Conservation (phyloP, 2,329 filamentous ascomycete species). For the Didymella glomerata region DNA sequence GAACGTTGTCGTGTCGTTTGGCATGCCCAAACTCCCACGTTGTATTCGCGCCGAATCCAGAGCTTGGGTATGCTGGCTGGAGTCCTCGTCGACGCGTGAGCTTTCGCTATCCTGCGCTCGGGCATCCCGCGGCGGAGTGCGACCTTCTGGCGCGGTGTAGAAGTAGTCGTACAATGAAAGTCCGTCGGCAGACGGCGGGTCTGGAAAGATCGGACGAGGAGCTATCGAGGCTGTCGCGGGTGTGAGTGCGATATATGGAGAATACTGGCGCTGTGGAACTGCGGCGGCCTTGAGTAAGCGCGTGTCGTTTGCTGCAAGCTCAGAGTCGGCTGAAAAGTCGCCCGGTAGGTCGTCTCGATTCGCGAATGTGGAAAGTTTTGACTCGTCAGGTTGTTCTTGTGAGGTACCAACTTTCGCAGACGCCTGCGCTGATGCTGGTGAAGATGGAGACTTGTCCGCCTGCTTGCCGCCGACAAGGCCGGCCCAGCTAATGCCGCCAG, state of each 20-base stretch:
- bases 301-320: not conserved
- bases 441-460: not conserved
- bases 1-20: conserved; percentile 12
- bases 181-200: not conserved
- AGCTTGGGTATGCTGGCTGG: not conserved
- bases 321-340: accelerated
- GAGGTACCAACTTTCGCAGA: not conserved
- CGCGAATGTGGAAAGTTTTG: not conserved
- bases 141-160: not conserved
- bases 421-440: not conserved
- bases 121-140: not conserved
- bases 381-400: not conserved
- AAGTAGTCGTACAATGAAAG: not conserved
- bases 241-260: not conserved
- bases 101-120: not conserved
- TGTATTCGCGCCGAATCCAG: not conserved
- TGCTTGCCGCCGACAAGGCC: not conserved
- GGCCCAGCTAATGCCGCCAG: conserved; percentile 5
- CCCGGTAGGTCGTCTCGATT: not conserved
- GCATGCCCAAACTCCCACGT: not conserved
- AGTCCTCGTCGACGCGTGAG: not conserved
- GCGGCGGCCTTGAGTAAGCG: not conserved
- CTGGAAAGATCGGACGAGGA: not conserved
- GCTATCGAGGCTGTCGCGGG: not conserved
- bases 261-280: too few relatives aligned